Evolutionary conservation across 2,329 filamentous ascomycete genomes (phyloP), one percentile per base, ranked within the genome.

Genomic region (Ophiocordyceps robertsii): DNA sequence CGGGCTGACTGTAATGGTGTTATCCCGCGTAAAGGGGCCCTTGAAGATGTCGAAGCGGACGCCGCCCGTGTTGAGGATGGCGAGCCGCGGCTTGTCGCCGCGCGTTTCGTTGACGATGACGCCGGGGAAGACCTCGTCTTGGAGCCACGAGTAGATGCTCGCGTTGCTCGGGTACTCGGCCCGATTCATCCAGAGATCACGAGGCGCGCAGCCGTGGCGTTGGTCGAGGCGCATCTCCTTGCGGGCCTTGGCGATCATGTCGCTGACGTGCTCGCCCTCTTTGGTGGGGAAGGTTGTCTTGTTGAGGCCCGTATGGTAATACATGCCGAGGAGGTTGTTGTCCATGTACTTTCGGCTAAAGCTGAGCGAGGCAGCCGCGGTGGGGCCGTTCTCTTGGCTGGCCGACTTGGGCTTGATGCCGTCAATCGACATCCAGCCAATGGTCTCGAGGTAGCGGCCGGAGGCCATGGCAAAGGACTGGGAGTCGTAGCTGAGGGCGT

Each of bases 31-130:
- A 56, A 96, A 96, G 0, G 81, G 69, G 0, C 92, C 92, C 59
- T 90, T 79, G 70, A 95, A 94, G 47, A 98, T 84, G 59, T 98
- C 92, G 60, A 96, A 98, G 37, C 92, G 84, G 50, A 98, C 79
- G 4, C 84, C 85, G 24, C 92, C 92, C 0, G 86, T 95, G 62
- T 98, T 98, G 43, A 84, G 70, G 40, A 96, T 76, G 29, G 82
- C 79, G 11, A 96, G 64, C 7, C 77, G 73, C 10, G 87, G 72
- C 35, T 73, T 69, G 43, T 79, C 70, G 21, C 71, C 67, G 4
- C 81, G 70, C 29, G 70, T 64, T 35, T 73, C 56, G 43, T 77
- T 78, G 43, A 66, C 63, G 29, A 88, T 64, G 2, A 81, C 65
- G 37, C 75, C 74, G 0, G 87, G 85, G 1, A 96, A 67, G 0